Percentiles rank a stretch among this genome's conserved stretches.
These are phyloP conservation scores for Cenchrus fungigraminus DNA, from an alignment of 176 grass and related monocot genomes.

Conservation along the genomic window DNA sequence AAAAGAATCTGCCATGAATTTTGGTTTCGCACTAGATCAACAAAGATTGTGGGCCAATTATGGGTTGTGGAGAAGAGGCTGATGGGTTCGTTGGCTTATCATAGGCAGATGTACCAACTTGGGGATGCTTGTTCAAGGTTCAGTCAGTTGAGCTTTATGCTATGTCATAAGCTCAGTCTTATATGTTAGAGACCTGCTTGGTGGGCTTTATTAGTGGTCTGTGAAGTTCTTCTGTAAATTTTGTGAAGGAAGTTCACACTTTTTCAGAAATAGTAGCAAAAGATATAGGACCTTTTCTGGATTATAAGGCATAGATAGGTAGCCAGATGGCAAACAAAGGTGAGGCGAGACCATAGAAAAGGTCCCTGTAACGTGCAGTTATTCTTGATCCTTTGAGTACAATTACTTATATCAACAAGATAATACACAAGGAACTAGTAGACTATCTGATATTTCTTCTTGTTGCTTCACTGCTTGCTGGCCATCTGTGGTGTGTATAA, in stretches of 20 bases:
- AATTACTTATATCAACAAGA: not conserved
- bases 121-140: not conserved
- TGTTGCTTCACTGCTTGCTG: slow-evolving; percentile 7
- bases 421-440: not conserved
- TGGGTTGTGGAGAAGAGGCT: not conserved
- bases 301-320: not conserved
- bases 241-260: not conserved
- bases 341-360: not conserved
- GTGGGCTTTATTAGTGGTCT: not conserved
- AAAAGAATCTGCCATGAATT: not conserved
- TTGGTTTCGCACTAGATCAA: not conserved
- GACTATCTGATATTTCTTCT: not conserved
- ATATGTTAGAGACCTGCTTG: not conserved
- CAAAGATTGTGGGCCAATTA: not conserved
- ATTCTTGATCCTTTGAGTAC: not conserved
- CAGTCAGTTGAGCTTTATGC: not conserved
- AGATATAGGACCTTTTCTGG: not conserved
- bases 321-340: not conserved
- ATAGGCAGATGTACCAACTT: not conserved
- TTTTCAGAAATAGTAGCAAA: slow-evolving; percentile 4
- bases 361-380: no score
- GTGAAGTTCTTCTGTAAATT: not conserved
- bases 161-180: not conserved
- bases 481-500: not conserved
- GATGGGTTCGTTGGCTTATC: not conserved